Percentiles rank a stretch among this genome's conserved stretches.
Evolutionary conservation across 2,329 filamentous ascomycete genomes (phyloP).

Genomic region (Fusarium heterosporum): DNA sequence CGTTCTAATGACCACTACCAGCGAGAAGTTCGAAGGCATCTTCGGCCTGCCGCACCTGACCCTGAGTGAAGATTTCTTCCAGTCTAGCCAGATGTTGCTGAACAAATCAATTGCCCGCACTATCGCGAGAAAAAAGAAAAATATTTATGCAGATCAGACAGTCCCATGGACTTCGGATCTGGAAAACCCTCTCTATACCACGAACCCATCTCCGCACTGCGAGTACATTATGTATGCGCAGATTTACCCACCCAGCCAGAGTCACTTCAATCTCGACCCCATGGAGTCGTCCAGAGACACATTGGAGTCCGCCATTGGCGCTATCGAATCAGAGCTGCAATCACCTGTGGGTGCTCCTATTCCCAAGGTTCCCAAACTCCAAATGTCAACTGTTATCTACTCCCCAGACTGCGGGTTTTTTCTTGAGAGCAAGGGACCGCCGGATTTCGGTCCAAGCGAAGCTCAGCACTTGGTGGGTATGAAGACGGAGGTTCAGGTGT

Average conservation of each 20-base stretch:
- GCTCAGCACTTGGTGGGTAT: constrained; percentile 68
- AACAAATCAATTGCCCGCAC: constrained; percentile 77
- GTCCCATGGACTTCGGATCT: constrained; percentile 83
- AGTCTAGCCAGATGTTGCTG: constrained; percentile 72
- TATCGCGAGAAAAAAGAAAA: constrained; percentile 72
- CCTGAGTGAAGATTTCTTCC: constrained; percentile 67
- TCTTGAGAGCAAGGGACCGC: constrained; percentile 72
- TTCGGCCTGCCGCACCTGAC: constrained; percentile 89
- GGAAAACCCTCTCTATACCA: constrained; percentile 69
- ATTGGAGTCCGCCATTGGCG: constrained; percentile 56
- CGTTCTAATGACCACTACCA: constrained; percentile 87
- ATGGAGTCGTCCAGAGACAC: constrained; percentile 48
- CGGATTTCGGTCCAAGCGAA: constrained; percentile 62
- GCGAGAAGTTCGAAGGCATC: constrained; percentile 93
- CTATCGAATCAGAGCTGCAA: constrained; percentile 72
- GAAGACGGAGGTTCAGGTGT: constrained; percentile 70
- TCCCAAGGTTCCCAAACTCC: constrained; percentile 64
- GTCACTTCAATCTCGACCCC: constrained; percentile 50
- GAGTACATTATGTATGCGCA: constrained; percentile 92
- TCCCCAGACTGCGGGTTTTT: constrained; percentile 77
- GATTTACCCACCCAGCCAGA: constrained; percentile 67
- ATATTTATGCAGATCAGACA: constrained; percentile 64
- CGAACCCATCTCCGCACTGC: constrained; percentile 77
- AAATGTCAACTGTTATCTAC: constrained; percentile 73
- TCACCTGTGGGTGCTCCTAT: constrained; percentile 70